phyloP scores from a whole-genome alignment of 257 asterid genomes.

The Gentiana dahurica region DNA sequence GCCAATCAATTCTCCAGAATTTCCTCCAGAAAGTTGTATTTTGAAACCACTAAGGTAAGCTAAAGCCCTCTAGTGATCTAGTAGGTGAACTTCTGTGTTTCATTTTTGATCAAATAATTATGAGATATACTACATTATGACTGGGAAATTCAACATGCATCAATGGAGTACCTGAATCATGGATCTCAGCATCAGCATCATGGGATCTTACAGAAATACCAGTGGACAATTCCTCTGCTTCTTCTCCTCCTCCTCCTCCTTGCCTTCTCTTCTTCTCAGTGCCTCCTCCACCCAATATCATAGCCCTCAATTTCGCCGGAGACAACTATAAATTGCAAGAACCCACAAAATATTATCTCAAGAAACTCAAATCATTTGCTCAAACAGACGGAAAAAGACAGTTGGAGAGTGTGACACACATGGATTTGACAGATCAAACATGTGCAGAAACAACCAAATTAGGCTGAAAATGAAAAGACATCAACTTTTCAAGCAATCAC shows the following conservation, averaged over 20 bases:
- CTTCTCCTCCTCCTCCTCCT: conserved; percentile 10
- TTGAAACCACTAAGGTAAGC: too few species aligned
- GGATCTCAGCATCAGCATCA: conserved; percentile 19
- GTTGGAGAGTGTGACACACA: not conserved
- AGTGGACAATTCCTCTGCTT: conserved; percentile 22
- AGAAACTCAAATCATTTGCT: not conserved
- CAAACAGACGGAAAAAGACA: conserved; percentile 3
- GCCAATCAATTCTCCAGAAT: too few species aligned
- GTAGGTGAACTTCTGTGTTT: too few species aligned
- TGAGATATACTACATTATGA: too few species aligned
- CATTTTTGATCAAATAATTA: too few species aligned
- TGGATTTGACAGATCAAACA: too few species aligned
- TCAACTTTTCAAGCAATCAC: not conserved
- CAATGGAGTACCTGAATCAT: conserved; percentile 19
- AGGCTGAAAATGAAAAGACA: conserved; percentile 7
- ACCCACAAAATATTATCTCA: not conserved
- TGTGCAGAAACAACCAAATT: not conserved
- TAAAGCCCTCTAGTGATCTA: too few species aligned
- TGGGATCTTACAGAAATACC: conserved; percentile 27
- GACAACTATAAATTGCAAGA: conserved; percentile 15
- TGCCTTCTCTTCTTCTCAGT: conserved; percentile 14
- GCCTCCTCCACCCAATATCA: conserved; percentile 17
- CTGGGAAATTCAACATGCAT: not conserved
- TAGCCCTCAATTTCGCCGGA: conserved; percentile 26
- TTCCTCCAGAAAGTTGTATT: too few species aligned